Base-by-base conservation (phyloP, 2,329 filamentous ascomycete species). In the Talaromyces sp. region DNA sequence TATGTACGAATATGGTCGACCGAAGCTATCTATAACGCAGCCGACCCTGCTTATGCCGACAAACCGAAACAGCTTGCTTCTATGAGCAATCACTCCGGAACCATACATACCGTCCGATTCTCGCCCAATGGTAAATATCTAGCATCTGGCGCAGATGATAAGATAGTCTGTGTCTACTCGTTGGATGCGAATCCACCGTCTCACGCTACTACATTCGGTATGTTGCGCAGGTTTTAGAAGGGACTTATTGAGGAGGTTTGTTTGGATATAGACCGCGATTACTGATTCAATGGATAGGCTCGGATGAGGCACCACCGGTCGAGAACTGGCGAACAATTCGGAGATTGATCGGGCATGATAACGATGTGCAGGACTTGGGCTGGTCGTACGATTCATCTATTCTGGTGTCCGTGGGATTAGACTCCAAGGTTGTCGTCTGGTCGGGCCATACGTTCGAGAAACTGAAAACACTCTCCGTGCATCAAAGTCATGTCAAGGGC, bases 371-470 rank as follows among this genome's bases (percentile, higher is more conserved):
- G 78, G 96, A 99, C 80, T 82, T 99, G 65, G 95, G 93, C 35
- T 99, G 95, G 95, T 97, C 95, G 22, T 89, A 90, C 74, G 95
- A 99, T 81, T 96, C 93, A 35, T 97, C 94, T 1, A 92, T 99
- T 63, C 82, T 99, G 67, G 93, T 98, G 4, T 98, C 95, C 0
- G 95, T 99, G 31, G 96, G 95, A 1, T 82, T 99, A 70, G 95
- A 99, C 79, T 98, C 95, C 50, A 99, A 99, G 79, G 90, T 99
- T 14, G 95, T 99, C 10, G 90, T 99, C 24, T 99, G 95, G 95
- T 98, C 94, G 1, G 96, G 95, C 0, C 90, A 96, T 78, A 98
- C 93, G 0, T 99, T 99, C 71, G 95, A 99, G 81, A 98, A 96
- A 81, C 85, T 99, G 70, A 98, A 98, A 84, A 94, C 92, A 3